Evolutionary conservation across 176 grass and related monocot species (phyloP).

Genomic region (Zea mays): DNA sequence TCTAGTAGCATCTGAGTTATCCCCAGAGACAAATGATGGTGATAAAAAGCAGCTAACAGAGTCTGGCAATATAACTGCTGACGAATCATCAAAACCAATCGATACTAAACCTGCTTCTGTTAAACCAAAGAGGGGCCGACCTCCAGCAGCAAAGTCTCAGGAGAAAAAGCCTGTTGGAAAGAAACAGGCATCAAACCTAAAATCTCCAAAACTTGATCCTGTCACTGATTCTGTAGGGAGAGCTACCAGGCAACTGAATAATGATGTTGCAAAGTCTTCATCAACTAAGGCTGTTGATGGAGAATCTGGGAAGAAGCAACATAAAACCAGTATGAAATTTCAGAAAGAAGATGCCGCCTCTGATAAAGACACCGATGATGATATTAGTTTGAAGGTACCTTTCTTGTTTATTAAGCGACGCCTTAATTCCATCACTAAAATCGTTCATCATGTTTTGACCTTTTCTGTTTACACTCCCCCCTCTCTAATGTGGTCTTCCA

Average conservation of each 20-base stretch:
- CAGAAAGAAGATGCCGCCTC: conserved; percentile 31
- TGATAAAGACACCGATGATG: conserved; percentile 37
- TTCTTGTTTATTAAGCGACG: too few species aligned
- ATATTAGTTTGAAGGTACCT: conserved; percentile 55
- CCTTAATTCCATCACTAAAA: too few species aligned
- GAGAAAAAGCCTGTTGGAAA: conserved; percentile 44
- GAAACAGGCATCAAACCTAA: conserved; percentile 32
- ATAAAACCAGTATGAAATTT: conserved; percentile 32
- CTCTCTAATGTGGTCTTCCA: too few species aligned
- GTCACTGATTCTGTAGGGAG: conserved; percentile 49
- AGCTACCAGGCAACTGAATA: conserved; percentile 34
- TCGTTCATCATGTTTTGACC: too few species aligned
- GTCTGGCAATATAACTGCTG: conserved; percentile 36
- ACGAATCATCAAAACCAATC: conserved; percentile 32
- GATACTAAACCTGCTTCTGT: conserved; percentile 34
- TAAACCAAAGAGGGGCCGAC: conserved; percentile 45
- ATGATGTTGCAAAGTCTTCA: conserved; percentile 36
- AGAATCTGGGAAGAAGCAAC: conserved; percentile 44
- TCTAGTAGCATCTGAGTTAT: conserved; percentile 24
- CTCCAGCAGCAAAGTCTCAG: conserved; percentile 36
- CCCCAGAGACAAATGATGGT: conserved; percentile 39
- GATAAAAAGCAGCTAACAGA: conserved; percentile 29
- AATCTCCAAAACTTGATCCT: conserved; percentile 43
- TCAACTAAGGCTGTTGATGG: conserved; percentile 41
- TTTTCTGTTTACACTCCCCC: too few species aligned